Conservation (phyloP, 345 rosid species). For the Trapa bicornis region DNA sequence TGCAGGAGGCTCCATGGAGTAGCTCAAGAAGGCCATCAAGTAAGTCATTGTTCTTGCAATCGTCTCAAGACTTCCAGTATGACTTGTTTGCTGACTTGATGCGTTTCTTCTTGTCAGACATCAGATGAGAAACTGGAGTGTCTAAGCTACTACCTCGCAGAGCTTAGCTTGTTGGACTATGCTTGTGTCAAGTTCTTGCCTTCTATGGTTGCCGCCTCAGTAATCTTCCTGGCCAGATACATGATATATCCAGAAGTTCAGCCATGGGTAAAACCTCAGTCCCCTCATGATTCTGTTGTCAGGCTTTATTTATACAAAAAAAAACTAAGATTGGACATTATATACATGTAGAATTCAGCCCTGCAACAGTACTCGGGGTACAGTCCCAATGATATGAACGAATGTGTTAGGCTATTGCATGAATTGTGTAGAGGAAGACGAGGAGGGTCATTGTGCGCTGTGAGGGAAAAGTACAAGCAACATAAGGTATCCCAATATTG, state of each 20-base stretch:
- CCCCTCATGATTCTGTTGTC: too few relatives aligned
- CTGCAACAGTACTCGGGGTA: slow-evolving; percentile 41
- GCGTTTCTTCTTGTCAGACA: slow-evolving; percentile 17
- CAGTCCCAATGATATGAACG: slow-evolving; percentile 32
- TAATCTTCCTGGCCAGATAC: slow-evolving; percentile 53
- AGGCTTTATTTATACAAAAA: too few relatives aligned
- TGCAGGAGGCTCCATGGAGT: slow-evolving; percentile 46
- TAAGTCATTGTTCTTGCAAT: slow-evolving; percentile 14
- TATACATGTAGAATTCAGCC: background rate
- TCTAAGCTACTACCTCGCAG: slow-evolving; percentile 64
- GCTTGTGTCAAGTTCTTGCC: slow-evolving; percentile 51
- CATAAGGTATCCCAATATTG: slow-evolving; percentile 30
- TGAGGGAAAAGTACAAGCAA: slow-evolving; percentile 45
- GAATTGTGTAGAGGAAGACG: slow-evolving; percentile 34
- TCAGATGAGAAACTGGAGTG: slow-evolving; percentile 47
- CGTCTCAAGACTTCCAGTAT: background rate
- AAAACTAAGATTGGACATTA: too few relatives aligned
- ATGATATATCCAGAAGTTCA: slow-evolving; percentile 32
- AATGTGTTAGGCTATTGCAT: slow-evolving; percentile 33
- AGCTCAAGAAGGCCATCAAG: slow-evolving; percentile 45
- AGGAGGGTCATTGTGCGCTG: slow-evolving; percentile 25
- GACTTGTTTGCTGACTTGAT: background rate
- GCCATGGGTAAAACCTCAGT: slow-evolving; percentile 49
- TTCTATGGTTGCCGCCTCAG: slow-evolving; percentile 61
- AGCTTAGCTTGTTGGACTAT: slow-evolving; percentile 62